Base-by-base conservation (phyloP, 768 basidiomycete species). In the Scleroderma citrinum region DNA sequence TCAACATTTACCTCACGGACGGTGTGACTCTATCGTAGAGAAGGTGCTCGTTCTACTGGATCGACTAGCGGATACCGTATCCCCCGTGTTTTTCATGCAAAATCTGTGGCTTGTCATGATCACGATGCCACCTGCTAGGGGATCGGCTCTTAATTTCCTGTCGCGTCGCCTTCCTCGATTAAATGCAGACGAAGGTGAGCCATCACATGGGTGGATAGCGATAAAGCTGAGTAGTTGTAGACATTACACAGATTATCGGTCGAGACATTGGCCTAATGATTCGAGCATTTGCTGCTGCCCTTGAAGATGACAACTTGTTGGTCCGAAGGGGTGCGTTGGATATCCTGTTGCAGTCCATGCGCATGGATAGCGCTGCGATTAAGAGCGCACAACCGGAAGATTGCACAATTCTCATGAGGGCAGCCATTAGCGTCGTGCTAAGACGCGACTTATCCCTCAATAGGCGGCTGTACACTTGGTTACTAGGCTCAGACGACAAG, bases 61-160 rank as follows among this genome's bases (percentile, higher is more conserved):
- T 64, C 77, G 80, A 30, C 68, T 98, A 2, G 90, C 93, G 2
- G 83, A 81, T 39, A 85, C 90, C 0, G 86, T 97, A 16, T 85
- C 90, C 3, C 81, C 81, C 0, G 78, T 88, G 0, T 95, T 96
- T 71, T 97, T 97, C 73, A 80, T 95, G 61, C 93, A 97, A 66
- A 97, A 93, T 54, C 75, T 98, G 31, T 97, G 94, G 88, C 75
- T 98, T 29, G 79, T 89, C 42, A 88, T 98, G 80, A 74, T 97
- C 47, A 96, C 94, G 1, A 85, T 88, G 12, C 86, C 93, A 0
- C 76, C 84, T 20, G 84, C 87, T 16, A 83, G 96, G 36, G 86
- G 88, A 24, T 85, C 92, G 0, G 83, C 93, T 0, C 71, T 98
- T 24, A 94, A 89, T 64, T 92, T 92, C 63, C 80, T 99, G 16